Evolutionary conservation across 257 asterid genomes (phyloP).

Genomic region (Solanum neorickii): DNA sequence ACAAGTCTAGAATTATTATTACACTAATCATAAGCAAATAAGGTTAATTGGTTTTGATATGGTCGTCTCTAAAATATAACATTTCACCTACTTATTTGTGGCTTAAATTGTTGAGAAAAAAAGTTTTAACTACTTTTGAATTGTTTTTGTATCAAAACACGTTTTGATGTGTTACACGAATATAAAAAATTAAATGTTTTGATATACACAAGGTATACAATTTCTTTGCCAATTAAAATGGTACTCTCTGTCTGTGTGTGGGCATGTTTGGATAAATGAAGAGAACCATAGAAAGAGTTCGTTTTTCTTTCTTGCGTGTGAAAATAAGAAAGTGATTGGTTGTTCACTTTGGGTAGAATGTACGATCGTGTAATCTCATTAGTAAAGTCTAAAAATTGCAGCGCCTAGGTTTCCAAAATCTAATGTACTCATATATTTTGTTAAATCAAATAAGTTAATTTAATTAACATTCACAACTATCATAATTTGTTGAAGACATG

Average conservation of each 20-base stretch:
- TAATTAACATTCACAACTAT: not conserved
- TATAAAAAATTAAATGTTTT: not conserved
- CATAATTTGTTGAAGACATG: not conserved
- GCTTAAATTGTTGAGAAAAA: not conserved
- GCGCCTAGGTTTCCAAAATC: not conserved
- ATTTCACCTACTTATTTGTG: not conserved
- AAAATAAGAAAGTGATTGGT: not conserved
- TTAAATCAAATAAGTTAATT: not conserved
- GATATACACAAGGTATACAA: not conserved
- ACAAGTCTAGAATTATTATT: not conserved
- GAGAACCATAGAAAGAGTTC: no score
- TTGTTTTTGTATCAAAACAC: not conserved
- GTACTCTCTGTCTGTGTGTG: no score
- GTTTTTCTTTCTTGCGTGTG: no score
- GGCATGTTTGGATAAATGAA: no score
- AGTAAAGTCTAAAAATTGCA: not conserved
- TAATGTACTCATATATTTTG: not conserved
- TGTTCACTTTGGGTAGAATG: not conserved
- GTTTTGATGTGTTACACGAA: not conserved
- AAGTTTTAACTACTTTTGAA: not conserved
- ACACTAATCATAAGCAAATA: not conserved
- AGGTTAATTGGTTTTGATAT: not conserved
- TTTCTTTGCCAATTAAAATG: not conserved
- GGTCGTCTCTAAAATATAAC: not conserved
- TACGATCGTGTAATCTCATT: not conserved